A percentile compares a stretch with the other conserved stretches of the same genome.
Evolutionary conservation across 2,329 filamentous ascomycete species (phyloP).

Genomic region (Aspergillus candidus): DNA sequence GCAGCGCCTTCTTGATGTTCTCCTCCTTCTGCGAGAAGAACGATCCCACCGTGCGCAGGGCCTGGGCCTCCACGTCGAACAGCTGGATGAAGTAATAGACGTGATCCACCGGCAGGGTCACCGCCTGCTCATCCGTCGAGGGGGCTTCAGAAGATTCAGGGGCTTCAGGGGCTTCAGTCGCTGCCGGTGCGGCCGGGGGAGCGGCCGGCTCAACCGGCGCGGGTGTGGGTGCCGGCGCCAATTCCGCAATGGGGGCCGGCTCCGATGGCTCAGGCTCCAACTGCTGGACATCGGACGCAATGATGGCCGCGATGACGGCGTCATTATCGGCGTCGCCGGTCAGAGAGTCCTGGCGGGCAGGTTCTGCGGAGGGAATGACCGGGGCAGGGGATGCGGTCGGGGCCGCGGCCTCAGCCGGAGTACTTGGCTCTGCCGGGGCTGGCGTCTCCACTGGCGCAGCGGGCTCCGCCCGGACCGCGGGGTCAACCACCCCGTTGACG

Average conservation of each 20-base stretch:
- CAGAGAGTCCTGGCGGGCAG: too few relatives aligned
- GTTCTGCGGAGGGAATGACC: too few relatives aligned
- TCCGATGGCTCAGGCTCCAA: constrained; percentile 13
- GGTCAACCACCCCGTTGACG: not conserved
- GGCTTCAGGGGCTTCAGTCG: constrained; percentile 8
- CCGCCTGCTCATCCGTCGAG: constrained; percentile 12
- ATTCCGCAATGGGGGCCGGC: constrained; percentile 1
- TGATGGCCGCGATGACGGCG: constrained; percentile 24
- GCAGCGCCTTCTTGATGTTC: constrained; percentile 36
- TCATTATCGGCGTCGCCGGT: constrained; percentile 15
- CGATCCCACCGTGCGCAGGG: constrained; percentile 34
- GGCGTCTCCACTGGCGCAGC: not conserved
- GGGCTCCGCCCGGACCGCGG: not conserved
- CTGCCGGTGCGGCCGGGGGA: constrained; percentile 10
- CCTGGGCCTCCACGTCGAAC: constrained; percentile 47
- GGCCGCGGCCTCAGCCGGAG: not conserved
- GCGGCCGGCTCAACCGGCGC: constrained; percentile 6
- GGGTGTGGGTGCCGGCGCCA: not conserved
- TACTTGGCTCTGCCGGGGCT: too few relatives aligned
- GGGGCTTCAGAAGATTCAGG: constrained; percentile 10
- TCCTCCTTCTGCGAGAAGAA: constrained; percentile 38
- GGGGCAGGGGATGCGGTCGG: constrained; percentile 9
- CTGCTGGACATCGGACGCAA: constrained; percentile 24
- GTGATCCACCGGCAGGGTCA: constrained; percentile 28
- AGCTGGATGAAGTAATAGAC: constrained; percentile 47